Evolutionary conservation across 768 basidiomycete species (phyloP).

Genomic region (Mycena epipterygia): DNA sequence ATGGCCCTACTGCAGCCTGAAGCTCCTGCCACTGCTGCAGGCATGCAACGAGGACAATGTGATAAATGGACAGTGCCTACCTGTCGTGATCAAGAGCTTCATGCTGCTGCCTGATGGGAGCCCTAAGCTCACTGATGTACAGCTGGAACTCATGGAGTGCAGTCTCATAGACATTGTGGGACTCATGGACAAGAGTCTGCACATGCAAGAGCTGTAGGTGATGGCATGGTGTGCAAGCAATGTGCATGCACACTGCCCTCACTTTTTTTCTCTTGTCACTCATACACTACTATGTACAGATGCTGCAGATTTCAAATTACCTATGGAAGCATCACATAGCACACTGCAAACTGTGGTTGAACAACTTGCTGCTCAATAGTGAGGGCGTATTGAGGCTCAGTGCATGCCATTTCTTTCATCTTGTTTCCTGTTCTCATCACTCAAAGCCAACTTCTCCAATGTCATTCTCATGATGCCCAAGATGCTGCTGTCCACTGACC

Average conservation of each 20-base stretch:
- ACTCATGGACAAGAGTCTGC: conserved; percentile 71
- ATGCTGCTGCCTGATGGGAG: conserved; percentile 69
- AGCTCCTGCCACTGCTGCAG: conserved; percentile 54
- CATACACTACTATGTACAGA: conserved; percentile 51
- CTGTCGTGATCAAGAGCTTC: conserved; percentile 86
- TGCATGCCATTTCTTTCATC: conserved; percentile 49
- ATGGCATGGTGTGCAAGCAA: conserved; percentile 84
- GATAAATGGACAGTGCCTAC: conserved; percentile 47
- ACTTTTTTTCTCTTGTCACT: not conserved
- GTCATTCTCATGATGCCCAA: conserved; percentile 72
- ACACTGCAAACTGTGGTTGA: conserved; percentile 88
- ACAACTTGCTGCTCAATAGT: conserved; percentile 82
- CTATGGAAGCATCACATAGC: conserved; percentile 77
- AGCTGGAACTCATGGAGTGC: conserved; percentile 90
- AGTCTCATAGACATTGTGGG: conserved; percentile 86
- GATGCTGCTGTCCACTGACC: conserved; percentile 65
- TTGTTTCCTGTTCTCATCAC: not conserved
- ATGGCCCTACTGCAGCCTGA: conserved; percentile 53
- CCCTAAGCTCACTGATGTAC: conserved; percentile 74
- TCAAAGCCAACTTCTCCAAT: conserved; percentile 83
- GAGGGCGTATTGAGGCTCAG: conserved; percentile 82
- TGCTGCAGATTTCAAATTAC: conserved; percentile 75
- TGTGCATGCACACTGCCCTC: conserved; percentile 60
- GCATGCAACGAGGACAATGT: conserved; percentile 54
- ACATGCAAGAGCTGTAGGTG: conserved; percentile 71